Evolutionary conservation across 2,329 filamentous ascomycete genomes (phyloP).

Genomic region (Clonostachys solani): DNA sequence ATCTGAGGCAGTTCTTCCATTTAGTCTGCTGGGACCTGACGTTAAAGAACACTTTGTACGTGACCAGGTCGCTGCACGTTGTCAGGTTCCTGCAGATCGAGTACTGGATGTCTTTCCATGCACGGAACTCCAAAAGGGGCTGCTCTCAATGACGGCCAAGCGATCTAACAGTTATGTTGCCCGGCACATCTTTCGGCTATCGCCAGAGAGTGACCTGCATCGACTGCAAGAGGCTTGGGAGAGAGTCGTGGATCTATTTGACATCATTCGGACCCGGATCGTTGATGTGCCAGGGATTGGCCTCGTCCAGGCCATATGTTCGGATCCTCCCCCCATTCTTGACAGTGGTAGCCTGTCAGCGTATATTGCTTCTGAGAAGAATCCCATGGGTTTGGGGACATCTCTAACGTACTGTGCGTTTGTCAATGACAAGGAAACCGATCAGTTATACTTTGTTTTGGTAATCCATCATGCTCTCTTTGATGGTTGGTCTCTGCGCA

Average conservation of each 20-base stretch:
- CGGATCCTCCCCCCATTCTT: neutral
- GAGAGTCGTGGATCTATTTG: neutral
- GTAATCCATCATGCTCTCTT: slow-evolving; percentile 18
- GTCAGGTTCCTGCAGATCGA: neutral
- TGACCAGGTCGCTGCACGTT: neutral
- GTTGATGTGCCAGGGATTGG: neutral
- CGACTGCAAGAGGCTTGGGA: neutral
- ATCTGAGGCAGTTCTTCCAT: neutral
- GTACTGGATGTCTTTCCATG: neutral
- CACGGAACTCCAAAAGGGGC: neutral
- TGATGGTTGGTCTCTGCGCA: slow-evolving; percentile 16
- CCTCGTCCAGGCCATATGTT: neutral
- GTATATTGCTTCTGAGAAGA: neutral
- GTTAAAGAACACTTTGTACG: neutral
- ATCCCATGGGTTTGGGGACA: neutral
- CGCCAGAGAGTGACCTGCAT: neutral
- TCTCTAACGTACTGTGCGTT: neutral
- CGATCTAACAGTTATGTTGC: neutral
- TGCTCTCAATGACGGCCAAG: neutral
- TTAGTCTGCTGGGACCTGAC: neutral
- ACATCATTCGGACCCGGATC: neutral
- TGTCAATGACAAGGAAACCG: neutral
- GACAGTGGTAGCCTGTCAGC: neutral
- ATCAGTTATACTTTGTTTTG: slow-evolving; percentile 12
- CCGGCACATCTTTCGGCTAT: neutral